Conservation (phyloP, 495 filamentous ascomycete genomes). For the Talaromyces nanjingensis region DNA sequence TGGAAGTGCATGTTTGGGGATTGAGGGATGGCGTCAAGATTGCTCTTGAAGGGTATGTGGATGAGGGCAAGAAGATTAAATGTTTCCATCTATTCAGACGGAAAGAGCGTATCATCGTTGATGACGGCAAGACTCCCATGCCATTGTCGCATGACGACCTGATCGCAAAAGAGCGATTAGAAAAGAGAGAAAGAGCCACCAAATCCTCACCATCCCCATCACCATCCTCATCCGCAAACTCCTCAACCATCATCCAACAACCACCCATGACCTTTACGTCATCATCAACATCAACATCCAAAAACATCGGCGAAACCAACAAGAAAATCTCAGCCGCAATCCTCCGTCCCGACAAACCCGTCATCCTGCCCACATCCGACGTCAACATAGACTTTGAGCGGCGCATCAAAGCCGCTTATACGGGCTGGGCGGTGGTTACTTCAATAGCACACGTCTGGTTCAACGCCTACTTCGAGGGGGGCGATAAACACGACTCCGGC, state of each 20-base stretch:
- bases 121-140: constrained; percentile 26
- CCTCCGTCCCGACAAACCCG: constrained; percentile 59
- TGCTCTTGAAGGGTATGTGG: constrained; percentile 73
- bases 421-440: constrained; percentile 79
- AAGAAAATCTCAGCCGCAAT: constrained; percentile 50
- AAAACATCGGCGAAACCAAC: background rate
- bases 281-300: background rate
- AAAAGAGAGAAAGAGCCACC: background rate
- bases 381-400: constrained; percentile 86
- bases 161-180: background rate
- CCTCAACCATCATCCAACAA: background rate
- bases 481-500: constrained; percentile 52
- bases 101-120: constrained; percentile 66
- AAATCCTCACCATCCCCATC: background rate
- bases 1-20: constrained; percentile 88
- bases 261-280: background rate
- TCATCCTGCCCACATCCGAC: constrained; percentile 72
- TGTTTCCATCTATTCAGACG: constrained; percentile 72
- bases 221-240: background rate
- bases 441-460: constrained; percentile 95
- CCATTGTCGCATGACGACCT: background rate
- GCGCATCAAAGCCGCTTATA: constrained; percentile 65
- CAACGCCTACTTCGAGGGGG: constrained; percentile 88
- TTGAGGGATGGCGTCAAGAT: constrained; percentile 83
- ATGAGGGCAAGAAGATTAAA: constrained; percentile 82